Percentiles rank a stretch among this genome's conserved stretches.
These are phyloP conservation scores for Talaromyces trachyspermus DNA, from an alignment of 495 filamentous ascomycete genomes.

Conservation along the genomic window DNA sequence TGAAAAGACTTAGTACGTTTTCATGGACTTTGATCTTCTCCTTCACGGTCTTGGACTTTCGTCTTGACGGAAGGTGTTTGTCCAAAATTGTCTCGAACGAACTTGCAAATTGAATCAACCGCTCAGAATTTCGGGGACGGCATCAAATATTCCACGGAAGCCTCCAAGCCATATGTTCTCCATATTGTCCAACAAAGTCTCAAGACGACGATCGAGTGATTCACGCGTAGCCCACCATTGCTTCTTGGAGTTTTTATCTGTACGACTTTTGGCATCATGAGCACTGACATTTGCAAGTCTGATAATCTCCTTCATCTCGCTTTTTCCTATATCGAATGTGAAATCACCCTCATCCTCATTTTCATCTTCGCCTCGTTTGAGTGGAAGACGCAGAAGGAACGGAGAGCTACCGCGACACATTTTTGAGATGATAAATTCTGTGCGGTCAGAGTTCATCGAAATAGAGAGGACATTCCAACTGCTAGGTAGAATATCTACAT, in stretches of 20 bases:
- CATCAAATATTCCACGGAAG: conserved; percentile 84
- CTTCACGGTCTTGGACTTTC: conserved; percentile 46
- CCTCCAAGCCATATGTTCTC: conserved; percentile 93
- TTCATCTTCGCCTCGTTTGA: conserved; percentile 74
- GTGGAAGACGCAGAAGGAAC: conserved; percentile 77
- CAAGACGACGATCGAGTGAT: conserved; percentile 66
- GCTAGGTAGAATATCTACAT: conserved; percentile 61
- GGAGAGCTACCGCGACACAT: conserved; percentile 65
- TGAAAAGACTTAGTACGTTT: conserved; percentile 77
- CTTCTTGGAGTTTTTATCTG: conserved; percentile 53
- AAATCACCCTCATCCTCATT: conserved; percentile 73
- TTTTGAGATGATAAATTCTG: conserved; percentile 77
- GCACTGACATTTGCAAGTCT: conserved; percentile 69
- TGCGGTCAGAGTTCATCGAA: conserved; percentile 66
- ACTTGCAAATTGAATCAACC: conserved; percentile 64
- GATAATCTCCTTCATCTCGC: conserved; percentile 78
- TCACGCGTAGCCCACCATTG: conserved; percentile 88
- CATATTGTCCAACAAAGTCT: conserved; percentile 72
- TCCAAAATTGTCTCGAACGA: conserved; percentile 77
- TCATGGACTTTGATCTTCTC: conserved; percentile 57
- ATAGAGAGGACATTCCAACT: conserved; percentile 83
- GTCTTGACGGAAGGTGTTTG: conserved; percentile 84
- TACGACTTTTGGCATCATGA: conserved; percentile 60
- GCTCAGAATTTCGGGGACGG: conserved; percentile 50
- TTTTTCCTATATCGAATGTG: conserved; percentile 66